Percentiles rank a stretch among this genome's conserved stretches.
Evolutionary conservation across 768 basidiomycete species (phyloP).

Genomic region (Leucocoprinus leucothites): DNA sequence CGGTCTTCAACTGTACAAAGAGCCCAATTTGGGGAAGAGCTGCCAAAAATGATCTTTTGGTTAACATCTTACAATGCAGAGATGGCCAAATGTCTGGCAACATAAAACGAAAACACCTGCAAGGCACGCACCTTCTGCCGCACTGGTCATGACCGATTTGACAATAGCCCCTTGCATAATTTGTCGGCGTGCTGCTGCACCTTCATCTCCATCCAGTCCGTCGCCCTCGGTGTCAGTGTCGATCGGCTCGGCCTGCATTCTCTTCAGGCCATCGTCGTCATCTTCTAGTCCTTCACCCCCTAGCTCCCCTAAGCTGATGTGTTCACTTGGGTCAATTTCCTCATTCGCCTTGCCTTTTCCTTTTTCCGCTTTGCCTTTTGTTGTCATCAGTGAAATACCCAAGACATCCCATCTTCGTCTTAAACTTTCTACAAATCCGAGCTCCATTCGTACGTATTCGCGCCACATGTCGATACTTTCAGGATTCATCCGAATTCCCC

Average conservation of each 20-base stretch:
- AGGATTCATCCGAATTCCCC: conserved; percentile 77
- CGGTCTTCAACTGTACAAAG: conserved; percentile 34
- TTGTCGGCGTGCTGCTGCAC: conserved; percentile 55
- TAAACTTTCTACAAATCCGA: conserved; percentile 79
- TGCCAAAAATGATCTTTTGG: conserved; percentile 21
- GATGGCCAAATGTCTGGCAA: not conserved
- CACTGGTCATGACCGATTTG: conserved; percentile 70
- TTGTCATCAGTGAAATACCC: conserved; percentile 46
- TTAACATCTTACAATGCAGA: conserved; percentile 9
- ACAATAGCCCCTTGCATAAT: conserved; percentile 82
- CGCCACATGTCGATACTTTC: conserved; percentile 78
- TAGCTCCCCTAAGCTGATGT: conserved; percentile 15
- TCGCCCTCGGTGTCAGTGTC: conserved; percentile 37
- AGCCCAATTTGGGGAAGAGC: conserved; percentile 40
- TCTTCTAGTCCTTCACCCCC: conserved; percentile 17
- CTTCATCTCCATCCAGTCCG: conserved; percentile 41
- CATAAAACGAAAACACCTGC: conserved; percentile 2
- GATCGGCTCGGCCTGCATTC: conserved; percentile 22
- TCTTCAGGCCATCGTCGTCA: conserved; percentile 21
- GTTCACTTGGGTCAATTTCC: conserved; percentile 19
- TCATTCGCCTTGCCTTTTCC: conserved; percentile 27
- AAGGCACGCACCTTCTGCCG: conserved; percentile 57
- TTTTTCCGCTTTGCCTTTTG: conserved; percentile 15
- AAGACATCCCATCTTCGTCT: conserved; percentile 77
- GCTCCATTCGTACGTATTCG: conserved; percentile 89